These are phyloP conservation scores for Curvularia spicifera DNA, from an alignment of 2,329 filamentous ascomycete genomes.

Conservation along the genomic window DNA sequence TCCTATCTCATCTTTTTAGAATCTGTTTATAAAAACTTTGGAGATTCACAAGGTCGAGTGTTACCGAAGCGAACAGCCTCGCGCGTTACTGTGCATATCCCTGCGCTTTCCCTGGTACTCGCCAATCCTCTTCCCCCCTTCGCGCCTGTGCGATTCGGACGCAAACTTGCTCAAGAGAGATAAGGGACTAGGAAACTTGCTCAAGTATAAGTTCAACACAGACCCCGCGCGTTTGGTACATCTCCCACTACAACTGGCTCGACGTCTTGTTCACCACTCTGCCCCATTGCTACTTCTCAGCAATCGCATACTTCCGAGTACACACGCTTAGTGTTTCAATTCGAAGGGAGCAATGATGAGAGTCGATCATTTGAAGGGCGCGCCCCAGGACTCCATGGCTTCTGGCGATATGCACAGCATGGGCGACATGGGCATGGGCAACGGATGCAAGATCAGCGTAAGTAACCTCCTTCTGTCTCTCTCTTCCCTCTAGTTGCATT, in stretches of 20 bases:
- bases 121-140: background rate
- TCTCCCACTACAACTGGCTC: background rate
- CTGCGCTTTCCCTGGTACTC: background rate
- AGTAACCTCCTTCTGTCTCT: background rate
- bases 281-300: background rate
- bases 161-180: background rate
- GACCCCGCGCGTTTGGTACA: background rate
- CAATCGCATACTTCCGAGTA: background rate
- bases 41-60: background rate
- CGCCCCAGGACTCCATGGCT: background rate
- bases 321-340: background rate
- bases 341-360: background rate
- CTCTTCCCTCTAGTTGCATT: background rate
- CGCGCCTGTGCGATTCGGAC: background rate
- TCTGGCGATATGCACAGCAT: slow-evolving; percentile 20
- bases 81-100: background rate
- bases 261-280: background rate
- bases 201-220: background rate
- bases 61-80: background rate
- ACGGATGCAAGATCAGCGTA: slow-evolving; percentile 44
- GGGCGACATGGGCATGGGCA: slow-evolving; percentile 35
- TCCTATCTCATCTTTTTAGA: background rate
- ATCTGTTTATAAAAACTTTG: background rate
- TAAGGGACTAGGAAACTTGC: background rate
- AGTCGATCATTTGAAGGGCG: background rate